A percentile compares a stretch with the other conserved stretches of the same genome.
These are phyloP conservation scores for Clarireedia sp. DNA, from an alignment of 2,329 filamentous ascomycete species.

Conservation along the genomic window DNA sequence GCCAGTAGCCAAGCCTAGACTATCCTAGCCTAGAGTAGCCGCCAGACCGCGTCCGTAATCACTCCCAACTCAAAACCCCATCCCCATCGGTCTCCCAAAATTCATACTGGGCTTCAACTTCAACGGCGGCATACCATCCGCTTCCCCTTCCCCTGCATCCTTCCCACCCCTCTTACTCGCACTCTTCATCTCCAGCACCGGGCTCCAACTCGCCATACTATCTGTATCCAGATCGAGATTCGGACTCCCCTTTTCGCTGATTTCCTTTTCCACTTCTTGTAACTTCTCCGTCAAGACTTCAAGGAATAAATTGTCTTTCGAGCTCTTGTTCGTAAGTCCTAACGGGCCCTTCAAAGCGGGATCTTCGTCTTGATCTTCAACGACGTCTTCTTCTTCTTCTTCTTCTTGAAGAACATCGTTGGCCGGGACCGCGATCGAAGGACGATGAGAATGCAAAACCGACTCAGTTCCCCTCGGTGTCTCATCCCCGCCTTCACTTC, in stretches of 20 bases:
- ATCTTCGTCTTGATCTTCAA: constrained; percentile 17
- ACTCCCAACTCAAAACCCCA: constrained; percentile 10
- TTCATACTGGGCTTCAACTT: constrained; percentile 22
- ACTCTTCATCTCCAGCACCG: constrained; percentile 6
- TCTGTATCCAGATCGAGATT: neutral
- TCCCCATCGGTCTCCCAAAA: constrained; percentile 23
- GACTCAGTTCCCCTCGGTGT: constrained; percentile 20
- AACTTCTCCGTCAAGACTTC: constrained; percentile 21
- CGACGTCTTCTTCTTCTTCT: constrained; percentile 5
- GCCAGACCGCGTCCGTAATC: too few species aligned
- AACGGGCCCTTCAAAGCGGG: constrained; percentile 21
- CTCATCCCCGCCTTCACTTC: constrained; percentile 18
- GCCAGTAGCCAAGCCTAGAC: neutral
- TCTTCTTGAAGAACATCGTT: neutral
- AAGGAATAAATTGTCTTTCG: constrained; percentile 21
- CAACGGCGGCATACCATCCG: constrained; percentile 18
- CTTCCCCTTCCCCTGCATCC: neutral
- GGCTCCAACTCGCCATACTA: neutral
- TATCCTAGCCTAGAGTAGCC: too few species aligned
- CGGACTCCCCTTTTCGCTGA: constrained; percentile 6
- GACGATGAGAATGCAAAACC: neutral
- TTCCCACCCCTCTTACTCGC: constrained; percentile 1
- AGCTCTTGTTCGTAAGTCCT: constrained; percentile 18
- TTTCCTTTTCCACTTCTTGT: constrained; percentile 17
- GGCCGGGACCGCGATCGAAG: neutral